Percentiles rank a stretch among this genome's conserved stretches.
Evolutionary conservation across 1,284 basidiomycete species (phyloP).

Genomic region (Moniliophthora roreri): DNA sequence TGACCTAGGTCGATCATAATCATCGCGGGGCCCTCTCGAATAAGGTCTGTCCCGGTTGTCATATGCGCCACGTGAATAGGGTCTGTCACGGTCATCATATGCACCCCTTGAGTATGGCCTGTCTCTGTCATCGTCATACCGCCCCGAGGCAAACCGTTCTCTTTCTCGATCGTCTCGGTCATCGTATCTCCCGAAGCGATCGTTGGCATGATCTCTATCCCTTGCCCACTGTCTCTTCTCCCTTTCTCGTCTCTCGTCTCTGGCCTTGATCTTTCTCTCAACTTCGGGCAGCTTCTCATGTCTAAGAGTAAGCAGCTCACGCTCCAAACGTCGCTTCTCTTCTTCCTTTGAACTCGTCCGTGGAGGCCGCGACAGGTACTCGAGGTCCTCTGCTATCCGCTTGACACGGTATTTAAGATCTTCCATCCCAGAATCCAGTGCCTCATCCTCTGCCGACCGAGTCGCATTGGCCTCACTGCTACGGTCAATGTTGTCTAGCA

Average conservation of each 20-base stretch:
- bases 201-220: constrained; percentile 86
- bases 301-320: constrained; percentile 85
- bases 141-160: constrained; percentile 37
- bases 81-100: constrained; percentile 35
- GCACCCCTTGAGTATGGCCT: constrained; percentile 37
- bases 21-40: constrained; percentile 32
- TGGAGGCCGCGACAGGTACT: constrained; percentile 84
- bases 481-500: constrained; percentile 83
- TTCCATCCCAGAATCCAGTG: constrained; percentile 86
- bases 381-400: constrained; percentile 91
- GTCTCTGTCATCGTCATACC: constrained; percentile 36
- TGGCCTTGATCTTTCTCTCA: constrained; percentile 81
- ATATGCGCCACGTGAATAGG: constrained; percentile 34
- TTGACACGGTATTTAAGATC: constrained; percentile 87
- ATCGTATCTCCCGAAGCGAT: constrained; percentile 72
- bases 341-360: constrained; percentile 78
- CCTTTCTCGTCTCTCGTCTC: constrained; percentile 74
- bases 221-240: constrained; percentile 80
- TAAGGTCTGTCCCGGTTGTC: constrained; percentile 28
- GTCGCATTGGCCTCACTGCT: constrained; percentile 60
- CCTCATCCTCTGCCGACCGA: constrained; percentile 80
- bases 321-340: constrained; percentile 84
- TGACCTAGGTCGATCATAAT: constrained; percentile 20
- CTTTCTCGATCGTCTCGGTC: constrained; percentile 38
- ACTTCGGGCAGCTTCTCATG: constrained; percentile 93